Evolutionary conservation across 116 monocot species (phyloP).

Genomic region (Phalaenopsis hybrid): DNA sequence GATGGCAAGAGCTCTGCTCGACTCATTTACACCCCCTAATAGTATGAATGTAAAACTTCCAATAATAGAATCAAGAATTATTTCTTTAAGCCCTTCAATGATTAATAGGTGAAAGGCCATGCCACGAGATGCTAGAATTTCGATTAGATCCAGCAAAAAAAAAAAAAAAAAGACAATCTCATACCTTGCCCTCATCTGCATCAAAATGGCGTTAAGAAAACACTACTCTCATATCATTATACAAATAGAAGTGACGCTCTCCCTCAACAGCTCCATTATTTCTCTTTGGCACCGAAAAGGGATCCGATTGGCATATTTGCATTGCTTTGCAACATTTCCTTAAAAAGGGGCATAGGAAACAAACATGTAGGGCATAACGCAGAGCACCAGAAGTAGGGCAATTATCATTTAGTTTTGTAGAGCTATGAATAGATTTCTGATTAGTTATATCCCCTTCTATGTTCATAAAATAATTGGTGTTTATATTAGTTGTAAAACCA

Average conservation of each 20-base stretch:
- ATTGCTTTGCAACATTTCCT: slow-evolving; percentile 49
- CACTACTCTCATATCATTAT: slow-evolving; percentile 85
- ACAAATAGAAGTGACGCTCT: slow-evolving; percentile 75
- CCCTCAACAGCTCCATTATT: slow-evolving; percentile 24
- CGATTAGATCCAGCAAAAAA: no score
- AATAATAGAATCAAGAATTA: no score
- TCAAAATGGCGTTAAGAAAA: slow-evolving; percentile 92
- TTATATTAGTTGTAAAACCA: no score
- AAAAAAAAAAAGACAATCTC: not conserved
- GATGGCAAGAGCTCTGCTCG: no score
- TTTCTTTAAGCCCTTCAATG: no score
- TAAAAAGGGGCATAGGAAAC: slow-evolving; percentile 57
- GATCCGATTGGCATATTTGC: slow-evolving; percentile 72
- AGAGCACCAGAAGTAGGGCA: slow-evolving; percentile 35
- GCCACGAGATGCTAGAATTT: no score
- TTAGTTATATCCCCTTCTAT: not conserved
- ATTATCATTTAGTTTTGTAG: slow-evolving; percentile 43
- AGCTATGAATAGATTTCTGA: slow-evolving; percentile 21
- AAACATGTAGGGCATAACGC: slow-evolving; percentile 86
- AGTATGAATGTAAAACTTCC: no score
- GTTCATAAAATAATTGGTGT: no score
- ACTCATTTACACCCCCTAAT: no score
- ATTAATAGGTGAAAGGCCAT: no score
- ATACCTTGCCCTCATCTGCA: slow-evolving; percentile 95
- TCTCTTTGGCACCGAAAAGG: slow-evolving; percentile 34